Conservation (phyloP, 352 stramenopile genomes). For the Phytopythium litorale region DNA sequence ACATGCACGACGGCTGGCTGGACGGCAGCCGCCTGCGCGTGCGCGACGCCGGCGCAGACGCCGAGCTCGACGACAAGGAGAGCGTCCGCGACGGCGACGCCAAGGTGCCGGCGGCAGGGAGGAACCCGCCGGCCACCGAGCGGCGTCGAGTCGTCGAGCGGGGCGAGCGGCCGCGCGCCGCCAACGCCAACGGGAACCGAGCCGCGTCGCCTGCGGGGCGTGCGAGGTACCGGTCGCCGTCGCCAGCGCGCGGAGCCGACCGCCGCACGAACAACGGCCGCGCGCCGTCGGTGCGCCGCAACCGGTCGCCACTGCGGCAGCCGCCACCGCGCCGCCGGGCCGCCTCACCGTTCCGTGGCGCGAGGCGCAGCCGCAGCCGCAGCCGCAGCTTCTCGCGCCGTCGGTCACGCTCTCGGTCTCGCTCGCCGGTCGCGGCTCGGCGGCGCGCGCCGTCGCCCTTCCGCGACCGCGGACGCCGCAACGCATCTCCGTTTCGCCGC, state of each 20-base stretch:
- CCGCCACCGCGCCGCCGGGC: constrained; percentile 20
- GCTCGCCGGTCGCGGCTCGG: constrained; percentile 28
- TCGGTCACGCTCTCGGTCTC: constrained; percentile 12
- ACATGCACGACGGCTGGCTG: constrained; percentile 86
- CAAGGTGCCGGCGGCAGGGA: background rate
- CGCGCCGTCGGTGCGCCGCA: background rate
- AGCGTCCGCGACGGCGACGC: background rate
- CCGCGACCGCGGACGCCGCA: constrained; percentile 16
- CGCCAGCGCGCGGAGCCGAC: constrained; percentile 1
- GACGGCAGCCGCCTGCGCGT: constrained; percentile 79
- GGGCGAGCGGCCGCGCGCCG: background rate
- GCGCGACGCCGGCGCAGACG: constrained; percentile 14
- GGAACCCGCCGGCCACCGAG: background rate
- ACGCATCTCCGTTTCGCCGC: constrained; percentile 16
- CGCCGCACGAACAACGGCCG: background rate
- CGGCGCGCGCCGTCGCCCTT: constrained; percentile 39
- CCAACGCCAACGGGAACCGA: background rate
- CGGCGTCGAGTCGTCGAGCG: constrained; percentile 7
- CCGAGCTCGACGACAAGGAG: constrained; percentile 1
- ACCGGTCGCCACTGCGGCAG: constrained; percentile 10
- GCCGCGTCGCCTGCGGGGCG: background rate
- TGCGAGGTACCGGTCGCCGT: background rate
- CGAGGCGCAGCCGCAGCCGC: constrained; percentile 39
- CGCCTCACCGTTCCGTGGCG: constrained; percentile 45
- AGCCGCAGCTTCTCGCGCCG: constrained; percentile 11